phyloP scores from a whole-genome alignment of 352 stramenopile genomes.

The Peronospora belbahrii region DNA sequence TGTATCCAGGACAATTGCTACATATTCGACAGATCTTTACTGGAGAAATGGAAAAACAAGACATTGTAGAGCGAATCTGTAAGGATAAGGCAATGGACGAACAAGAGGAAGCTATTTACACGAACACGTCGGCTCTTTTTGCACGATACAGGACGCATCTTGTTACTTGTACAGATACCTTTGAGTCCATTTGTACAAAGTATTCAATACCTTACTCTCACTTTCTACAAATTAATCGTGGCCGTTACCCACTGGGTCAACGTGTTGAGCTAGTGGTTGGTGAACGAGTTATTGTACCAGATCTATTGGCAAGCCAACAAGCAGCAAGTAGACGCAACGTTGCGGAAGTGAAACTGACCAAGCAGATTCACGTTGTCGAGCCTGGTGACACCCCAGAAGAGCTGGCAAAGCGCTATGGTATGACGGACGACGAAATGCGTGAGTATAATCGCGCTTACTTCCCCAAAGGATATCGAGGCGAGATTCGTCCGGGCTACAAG shows the following conservation, averaged over 20 bases:
- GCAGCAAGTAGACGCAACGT: conserved; percentile 60
- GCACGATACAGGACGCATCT: conserved; percentile 67
- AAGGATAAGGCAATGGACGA: not conserved
- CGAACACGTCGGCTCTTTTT: conserved; percentile 37
- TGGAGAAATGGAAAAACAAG: conserved; percentile 48
- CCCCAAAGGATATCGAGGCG: conserved; percentile 74
- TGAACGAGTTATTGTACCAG: conserved; percentile 69
- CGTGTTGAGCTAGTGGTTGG: conserved; percentile 51
- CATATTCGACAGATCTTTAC: conserved; percentile 75
- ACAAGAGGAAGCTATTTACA: conserved; percentile 22
- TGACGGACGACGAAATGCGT: conserved; percentile 82
- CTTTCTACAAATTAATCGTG: conserved; percentile 75
- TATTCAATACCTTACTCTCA: conserved; percentile 64
- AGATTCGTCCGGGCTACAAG: conserved; percentile 73
- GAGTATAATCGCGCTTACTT: conserved; percentile 85
- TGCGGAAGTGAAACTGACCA: conserved; percentile 75
- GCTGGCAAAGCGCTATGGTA: conserved; percentile 52
- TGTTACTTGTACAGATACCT: conserved; percentile 44
- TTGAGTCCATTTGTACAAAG: conserved; percentile 57
- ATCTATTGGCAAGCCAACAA: conserved; percentile 43
- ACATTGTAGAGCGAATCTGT: too few relatives aligned
- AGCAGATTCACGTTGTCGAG: conserved; percentile 81
- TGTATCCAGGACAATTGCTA: conserved; percentile 66
- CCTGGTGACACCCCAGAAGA: conserved; percentile 60
- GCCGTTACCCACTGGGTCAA: conserved; percentile 54